A percentile compares a stretch with the other conserved stretches of the same genome.
These are phyloP conservation scores for Musa acuminata DNA, from an alignment of 176 grass and related monocot genomes.

Conservation along the genomic window DNA sequence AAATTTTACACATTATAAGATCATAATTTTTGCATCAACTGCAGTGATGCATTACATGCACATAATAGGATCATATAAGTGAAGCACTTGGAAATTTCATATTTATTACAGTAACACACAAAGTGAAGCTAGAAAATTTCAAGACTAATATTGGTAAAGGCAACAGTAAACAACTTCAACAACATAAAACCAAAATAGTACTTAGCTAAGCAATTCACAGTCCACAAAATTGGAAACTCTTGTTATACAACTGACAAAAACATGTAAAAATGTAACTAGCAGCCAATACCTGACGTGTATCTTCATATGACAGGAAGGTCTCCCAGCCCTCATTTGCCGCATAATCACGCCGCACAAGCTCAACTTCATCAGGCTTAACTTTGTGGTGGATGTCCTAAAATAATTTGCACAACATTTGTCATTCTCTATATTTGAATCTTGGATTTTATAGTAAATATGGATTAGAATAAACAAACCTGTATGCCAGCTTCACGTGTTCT, in stretches of 20 bases:
- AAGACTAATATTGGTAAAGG: background rate
- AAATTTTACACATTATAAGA: no score
- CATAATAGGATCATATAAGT: background rate
- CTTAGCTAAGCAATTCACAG: background rate
- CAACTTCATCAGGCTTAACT: constrained; percentile 90
- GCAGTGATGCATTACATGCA: no score
- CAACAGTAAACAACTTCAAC: background rate
- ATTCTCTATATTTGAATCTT: background rate
- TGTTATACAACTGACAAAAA: background rate
- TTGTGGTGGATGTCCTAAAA: constrained; percentile 90
- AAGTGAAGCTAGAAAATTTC: background rate
- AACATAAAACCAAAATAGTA: background rate
- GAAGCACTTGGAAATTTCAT: background rate
- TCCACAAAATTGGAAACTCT: background rate
- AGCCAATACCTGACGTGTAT: constrained; percentile 70
- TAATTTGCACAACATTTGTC: constrained; percentile 3
- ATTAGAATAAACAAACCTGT: constrained; percentile 49
- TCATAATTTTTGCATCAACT: no score
- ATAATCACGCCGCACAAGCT: constrained; percentile 89
- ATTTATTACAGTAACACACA: background rate
- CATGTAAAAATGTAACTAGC: constrained; percentile 4
- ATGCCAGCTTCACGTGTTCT: constrained; percentile 97
- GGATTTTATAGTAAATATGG: constrained; percentile 4
- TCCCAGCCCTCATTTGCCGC: constrained; percentile 98
- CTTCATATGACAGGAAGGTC: constrained; percentile 96